Conservation (phyloP, 768 basidiomycete genomes). For the Boletus bicolor region DNA sequence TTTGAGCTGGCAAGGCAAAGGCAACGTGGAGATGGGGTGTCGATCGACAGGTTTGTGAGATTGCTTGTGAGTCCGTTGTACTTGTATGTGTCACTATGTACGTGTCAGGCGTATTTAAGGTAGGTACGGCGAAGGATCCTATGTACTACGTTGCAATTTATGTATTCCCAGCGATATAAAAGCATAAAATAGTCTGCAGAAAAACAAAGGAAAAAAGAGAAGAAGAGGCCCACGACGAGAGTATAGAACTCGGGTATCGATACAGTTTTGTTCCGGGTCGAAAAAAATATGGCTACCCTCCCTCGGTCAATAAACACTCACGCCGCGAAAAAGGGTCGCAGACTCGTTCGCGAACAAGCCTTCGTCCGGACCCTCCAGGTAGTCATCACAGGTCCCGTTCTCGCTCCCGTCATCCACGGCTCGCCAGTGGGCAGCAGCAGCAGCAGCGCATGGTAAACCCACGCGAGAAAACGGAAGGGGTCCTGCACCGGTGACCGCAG, state of each 20-base stretch:
- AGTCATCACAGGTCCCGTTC: constrained; percentile 3
- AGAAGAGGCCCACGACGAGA: not conserved
- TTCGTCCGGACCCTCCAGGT: constrained; percentile 18
- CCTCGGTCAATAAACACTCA: constrained; percentile 22
- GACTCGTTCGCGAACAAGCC: constrained; percentile 17
- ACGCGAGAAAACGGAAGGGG: constrained; percentile 15
- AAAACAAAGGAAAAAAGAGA: not conserved
- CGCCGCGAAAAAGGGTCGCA: constrained; percentile 17
- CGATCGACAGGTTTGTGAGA: not conserved
- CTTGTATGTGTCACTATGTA: not conserved
- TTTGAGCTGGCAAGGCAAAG: constrained; percentile 40
- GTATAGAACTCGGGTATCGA: not conserved
- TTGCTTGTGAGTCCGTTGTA: constrained; percentile 1
- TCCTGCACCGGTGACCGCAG: constrained; percentile 19
- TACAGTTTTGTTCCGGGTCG: constrained; percentile 4
- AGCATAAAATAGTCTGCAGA: constrained; percentile 22
- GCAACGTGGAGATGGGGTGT: not conserved
- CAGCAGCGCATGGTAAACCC: constrained; percentile 11
- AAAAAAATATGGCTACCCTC: not conserved
- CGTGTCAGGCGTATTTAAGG: not conserved
- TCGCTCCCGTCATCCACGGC: constrained; percentile 2
- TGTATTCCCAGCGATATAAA: constrained; percentile 12
- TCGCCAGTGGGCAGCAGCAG: not conserved
- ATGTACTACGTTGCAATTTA: constrained; percentile 16
- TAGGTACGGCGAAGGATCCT: not conserved